These are phyloP conservation scores for Boletus rubescentipes DNA, from an alignment of 768 basidiomycete genomes.

Conservation along the genomic window DNA sequence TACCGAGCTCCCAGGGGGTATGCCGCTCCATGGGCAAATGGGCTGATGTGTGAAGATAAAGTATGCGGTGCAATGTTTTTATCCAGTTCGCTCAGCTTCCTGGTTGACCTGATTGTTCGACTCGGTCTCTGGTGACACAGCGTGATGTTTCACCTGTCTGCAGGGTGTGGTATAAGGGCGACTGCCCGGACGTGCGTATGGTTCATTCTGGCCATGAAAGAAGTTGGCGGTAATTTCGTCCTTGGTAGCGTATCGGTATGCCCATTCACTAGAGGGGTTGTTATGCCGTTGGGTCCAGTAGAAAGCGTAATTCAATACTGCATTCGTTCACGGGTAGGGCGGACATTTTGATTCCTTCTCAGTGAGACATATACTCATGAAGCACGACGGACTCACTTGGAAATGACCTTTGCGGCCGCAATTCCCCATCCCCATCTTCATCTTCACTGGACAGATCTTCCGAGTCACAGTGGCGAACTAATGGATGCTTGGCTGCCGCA, in stretches of 20 bases:
- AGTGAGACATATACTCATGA: not conserved
- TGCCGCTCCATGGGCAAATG: not conserved
- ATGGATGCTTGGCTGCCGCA: not conserved
- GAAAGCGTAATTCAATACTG: constrained; percentile 22
- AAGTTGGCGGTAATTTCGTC: constrained; percentile 30
- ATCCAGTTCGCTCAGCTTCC: not conserved
- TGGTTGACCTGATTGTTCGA: not conserved
- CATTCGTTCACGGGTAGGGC: not conserved
- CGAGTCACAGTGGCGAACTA: not conserved
- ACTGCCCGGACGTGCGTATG: not conserved
- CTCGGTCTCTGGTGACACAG: constrained; percentile 10
- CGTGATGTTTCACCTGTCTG: constrained; percentile 1
- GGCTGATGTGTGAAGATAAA: not conserved
- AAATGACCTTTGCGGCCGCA: constrained; percentile 18
- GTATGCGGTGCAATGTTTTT: not conserved
- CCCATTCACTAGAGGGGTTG: constrained; percentile 19
- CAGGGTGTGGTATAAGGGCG: not conserved
- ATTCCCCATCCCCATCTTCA: constrained; percentile 18
- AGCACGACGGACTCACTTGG: constrained; percentile 21
- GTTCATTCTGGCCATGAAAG: constrained; percentile 20
- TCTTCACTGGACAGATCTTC: constrained; percentile 14
- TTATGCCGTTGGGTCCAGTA: constrained; percentile 10
- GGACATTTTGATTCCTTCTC: not conserved
- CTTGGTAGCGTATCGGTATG: constrained; percentile 32
- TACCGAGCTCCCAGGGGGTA: not conserved